These are phyloP conservation scores for Chlamydomonas incerta DNA, from an alignment of 139 green algal species.

Conservation along the genomic window DNA sequence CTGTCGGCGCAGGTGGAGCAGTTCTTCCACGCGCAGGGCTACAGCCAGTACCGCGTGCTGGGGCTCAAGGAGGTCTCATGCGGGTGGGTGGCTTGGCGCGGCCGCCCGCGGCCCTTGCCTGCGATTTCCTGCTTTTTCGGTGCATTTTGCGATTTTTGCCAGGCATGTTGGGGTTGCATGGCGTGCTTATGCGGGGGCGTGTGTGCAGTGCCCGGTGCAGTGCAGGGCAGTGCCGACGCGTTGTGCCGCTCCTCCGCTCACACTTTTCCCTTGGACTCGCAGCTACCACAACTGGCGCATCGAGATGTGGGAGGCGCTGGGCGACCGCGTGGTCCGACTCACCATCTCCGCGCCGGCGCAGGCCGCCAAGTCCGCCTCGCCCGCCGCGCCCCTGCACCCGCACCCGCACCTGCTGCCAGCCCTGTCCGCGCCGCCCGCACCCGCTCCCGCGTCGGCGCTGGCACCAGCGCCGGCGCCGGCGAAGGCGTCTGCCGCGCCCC, in stretches of 20 bases:
- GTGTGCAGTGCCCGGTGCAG: too few species aligned
- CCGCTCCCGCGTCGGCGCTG: neutral
- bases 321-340: slow-evolving; percentile 15
- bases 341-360: slow-evolving; percentile 21
- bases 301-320: slow-evolving; percentile 40
- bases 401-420: neutral
- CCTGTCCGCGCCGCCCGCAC: neutral
- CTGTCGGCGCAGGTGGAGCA: slow-evolving; percentile 31
- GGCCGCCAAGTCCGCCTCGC: neutral
- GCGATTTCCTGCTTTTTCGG: too few species aligned
- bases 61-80: slow-evolving; percentile 45
- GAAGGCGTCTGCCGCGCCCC: neutral
- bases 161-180: too few species aligned
- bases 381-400: neutral
- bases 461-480: neutral
- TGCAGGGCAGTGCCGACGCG: too few species aligned
- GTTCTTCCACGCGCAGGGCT: slow-evolving; percentile 46
- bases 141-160: too few species aligned
- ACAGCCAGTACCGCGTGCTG: slow-evolving; percentile 51
- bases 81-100: too few species aligned
- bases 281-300: slow-evolving; percentile 42
- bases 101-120: too few species aligned
- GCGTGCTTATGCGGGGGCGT: too few species aligned
- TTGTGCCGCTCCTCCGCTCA: too few species aligned
- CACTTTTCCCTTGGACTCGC: neutral